Evolutionary conservation across 495 filamentous ascomycete genomes (phyloP).

Genomic region (Articulospora tetracladia): DNA sequence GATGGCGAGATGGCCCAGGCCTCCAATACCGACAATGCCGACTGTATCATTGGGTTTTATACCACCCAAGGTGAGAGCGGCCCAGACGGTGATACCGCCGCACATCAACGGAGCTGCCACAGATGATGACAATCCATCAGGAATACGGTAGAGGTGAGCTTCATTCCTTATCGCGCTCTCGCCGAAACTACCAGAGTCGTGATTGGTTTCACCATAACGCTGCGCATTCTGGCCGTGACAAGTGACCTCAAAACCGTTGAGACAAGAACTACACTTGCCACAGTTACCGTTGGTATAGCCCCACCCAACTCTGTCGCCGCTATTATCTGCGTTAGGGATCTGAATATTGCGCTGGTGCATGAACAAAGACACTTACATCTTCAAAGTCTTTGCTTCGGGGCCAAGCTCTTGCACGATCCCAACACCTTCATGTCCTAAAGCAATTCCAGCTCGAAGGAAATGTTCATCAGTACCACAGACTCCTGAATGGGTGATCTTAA

Average conservation of each 20-base stretch:
- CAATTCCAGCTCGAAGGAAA: constrained; percentile 28
- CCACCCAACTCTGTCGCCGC: neutral
- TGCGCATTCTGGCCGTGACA: neutral
- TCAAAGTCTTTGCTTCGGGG: constrained; percentile 23
- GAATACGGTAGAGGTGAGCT: neutral
- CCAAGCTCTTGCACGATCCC: constrained; percentile 37
- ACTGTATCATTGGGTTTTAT: constrained; percentile 46
- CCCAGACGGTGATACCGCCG: constrained; percentile 48
- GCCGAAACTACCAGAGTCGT: neutral
- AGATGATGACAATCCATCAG: constrained; percentile 6
- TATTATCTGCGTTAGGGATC: neutral
- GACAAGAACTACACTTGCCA: neutral
- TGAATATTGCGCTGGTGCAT: neutral
- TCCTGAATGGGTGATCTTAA: constrained; percentile 43
- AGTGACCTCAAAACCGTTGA: neutral
- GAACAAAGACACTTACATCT: neutral
- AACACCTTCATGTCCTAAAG: constrained; percentile 43
- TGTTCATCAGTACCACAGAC: constrained; percentile 40
- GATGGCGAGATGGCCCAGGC: constrained; percentile 59
- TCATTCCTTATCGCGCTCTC: neutral
- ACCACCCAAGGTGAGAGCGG: constrained; percentile 36
- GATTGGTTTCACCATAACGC: neutral
- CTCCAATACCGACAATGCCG: constrained; percentile 57
- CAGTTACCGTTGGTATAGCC: neutral
- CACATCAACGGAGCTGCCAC: constrained; percentile 50